Evolutionary conservation across 805 yeast genomes (phyloP), one percentile per base, ranked within the genome.

Genomic region (Candida jianshihensis): DNA sequence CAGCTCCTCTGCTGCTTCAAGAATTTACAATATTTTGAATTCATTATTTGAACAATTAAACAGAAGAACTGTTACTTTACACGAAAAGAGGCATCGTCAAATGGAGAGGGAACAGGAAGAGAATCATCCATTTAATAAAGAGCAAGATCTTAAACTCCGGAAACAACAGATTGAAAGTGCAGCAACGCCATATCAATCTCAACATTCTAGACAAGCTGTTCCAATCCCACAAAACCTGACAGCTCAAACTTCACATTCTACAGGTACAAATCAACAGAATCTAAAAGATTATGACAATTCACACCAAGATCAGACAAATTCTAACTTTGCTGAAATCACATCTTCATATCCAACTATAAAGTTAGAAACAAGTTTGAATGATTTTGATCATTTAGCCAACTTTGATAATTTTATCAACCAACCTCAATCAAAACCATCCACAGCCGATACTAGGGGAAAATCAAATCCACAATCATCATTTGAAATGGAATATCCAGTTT

Each of bases 1-100:
- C 51, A 74, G 78, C 44, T 77, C 88, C 34, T 74, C 74, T 59
- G 83, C 95, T 4, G 90, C 96, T 1, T 68, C 75, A 36, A 66
- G 95, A 44, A 87, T 92, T 14, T 86, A 82, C 60, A 78, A 78
- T 47, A 75, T 88, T 38, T 69, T 87, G 54, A 84, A 84, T 54
- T 76, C 81, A n/a, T 60, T 87, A 36, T 84, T 84, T 53, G 90
- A 83, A 49, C 85, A 81, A 53, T 63, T 84, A 53, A 85, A 85
- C 52, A 69, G 81, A 49, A 72, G 76, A 53, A 82, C 92, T 1
- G 85, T 83, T 1, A 68, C 60, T 25, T 46, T 64, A 27, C 59
- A 66, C 30, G 47, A 53, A 22, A 51, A 49, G 39, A 46, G 57
- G 44, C 48, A 44, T 27, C 33, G 27, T 14, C 32, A 41, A 21